phyloP scores from a whole-genome alignment of 768 basidiomycete genomes.

The Tephrocybe sp. region DNA sequence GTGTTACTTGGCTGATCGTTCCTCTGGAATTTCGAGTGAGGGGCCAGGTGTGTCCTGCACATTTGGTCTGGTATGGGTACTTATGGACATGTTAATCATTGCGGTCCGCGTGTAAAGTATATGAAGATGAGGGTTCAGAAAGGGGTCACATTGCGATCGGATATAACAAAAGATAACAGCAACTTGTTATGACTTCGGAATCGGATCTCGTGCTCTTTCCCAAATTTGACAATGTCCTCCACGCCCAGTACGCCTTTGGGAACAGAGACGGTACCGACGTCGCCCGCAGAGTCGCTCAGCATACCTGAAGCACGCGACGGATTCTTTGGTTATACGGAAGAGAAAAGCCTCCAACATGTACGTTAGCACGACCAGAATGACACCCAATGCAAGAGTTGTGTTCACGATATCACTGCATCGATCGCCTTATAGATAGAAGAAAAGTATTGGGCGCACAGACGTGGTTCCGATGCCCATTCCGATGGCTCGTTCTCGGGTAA shows the following conservation, averaged over 20 bases:
- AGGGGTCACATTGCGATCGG: too few relatives aligned
- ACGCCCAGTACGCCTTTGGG: not conserved
- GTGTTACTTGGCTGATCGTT: too few relatives aligned
- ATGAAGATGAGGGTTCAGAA: too few relatives aligned
- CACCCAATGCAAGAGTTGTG: not conserved
- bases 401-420: constrained; percentile 1
- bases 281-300: constrained; percentile 12
- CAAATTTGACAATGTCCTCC: not conserved
- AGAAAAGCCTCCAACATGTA: constrained; percentile 75
- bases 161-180: too few relatives aligned
- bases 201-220: too few relatives aligned
- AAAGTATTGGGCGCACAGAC: constrained; percentile 66
- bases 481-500: constrained; percentile 40
- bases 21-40: too few relatives aligned
- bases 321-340: constrained; percentile 80
- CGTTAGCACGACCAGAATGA: constrained; percentile 23
- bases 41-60: too few relatives aligned
- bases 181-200: too few relatives aligned
- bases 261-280: not conserved
- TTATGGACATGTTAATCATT: too few relatives aligned
- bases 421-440: constrained; percentile 60
- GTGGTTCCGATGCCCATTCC: constrained; percentile 54
- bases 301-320: constrained; percentile 64
- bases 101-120: too few relatives aligned
- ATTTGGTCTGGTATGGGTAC: too few relatives aligned